Evolutionary conservation across 176 grass and related monocot genomes (phyloP), one percentile per base, ranked within the genome.

Genomic region (Triticum urartu): DNA sequence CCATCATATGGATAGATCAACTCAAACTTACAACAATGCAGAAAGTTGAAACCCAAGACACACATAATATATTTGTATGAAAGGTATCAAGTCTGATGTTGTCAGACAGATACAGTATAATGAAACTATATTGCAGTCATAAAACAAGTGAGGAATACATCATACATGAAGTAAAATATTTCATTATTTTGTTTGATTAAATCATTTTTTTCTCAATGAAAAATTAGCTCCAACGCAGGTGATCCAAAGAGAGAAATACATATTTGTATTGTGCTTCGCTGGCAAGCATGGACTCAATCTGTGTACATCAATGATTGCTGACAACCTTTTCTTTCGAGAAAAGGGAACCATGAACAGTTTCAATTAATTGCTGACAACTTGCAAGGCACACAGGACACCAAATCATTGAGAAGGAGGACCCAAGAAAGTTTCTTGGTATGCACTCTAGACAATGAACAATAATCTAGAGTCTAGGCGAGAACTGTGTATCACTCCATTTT

Each of bases 371-470:
- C 73, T 48, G 73, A 83, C 50, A 83, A 21, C 64, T 61, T 61
- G 63, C 64, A 69, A 36, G 36, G 45, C 6, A 67, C 68, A 34
- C 28, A 82, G 64, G 68, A 50, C 54, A 69, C 35, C 5, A 36
- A 88, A 71, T 71, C 63, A 78, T 83, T 62, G 48, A 68, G 60
- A 88, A 83, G 26, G 64, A 70, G 50, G 73, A 38, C 18, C 18
- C 25, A 21, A 83, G 18, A 25, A 68, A 78, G 24, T 48, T 83
- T 62, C 80, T 88, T 83, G 36, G 6, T 18, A 61, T 83, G 25
- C 64, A 83, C 72, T 76, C 48, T 59, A 83, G 11, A 83, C 77
- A 66, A 83, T 83, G 80, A 70, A 63, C 38, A 59, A 20, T 59
- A 59, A 6, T 59, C 56, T 59, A 59, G 56, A 59, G 18, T 59